A percentile compares a stretch with the other conserved stretches of the same genome.
Conservation (phyloP, 2,329 filamentous ascomycete species). For the Fusarium sp. region DNA sequence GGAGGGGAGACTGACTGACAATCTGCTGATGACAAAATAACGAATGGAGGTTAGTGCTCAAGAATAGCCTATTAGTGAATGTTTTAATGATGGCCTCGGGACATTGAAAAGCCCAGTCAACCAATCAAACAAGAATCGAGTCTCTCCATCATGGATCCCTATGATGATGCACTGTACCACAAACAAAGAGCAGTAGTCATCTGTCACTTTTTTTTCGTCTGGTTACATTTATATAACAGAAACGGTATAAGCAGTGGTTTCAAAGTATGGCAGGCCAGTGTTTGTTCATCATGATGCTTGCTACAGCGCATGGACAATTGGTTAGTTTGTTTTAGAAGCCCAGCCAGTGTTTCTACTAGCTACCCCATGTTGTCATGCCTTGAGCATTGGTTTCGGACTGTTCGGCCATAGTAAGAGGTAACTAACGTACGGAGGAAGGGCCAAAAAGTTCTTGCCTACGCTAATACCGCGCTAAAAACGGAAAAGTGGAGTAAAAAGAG, state of each 20-base stretch:
- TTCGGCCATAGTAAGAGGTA: conserved; percentile 13
- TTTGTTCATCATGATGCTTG: conserved; percentile 3
- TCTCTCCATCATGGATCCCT: conserved; percentile 20
- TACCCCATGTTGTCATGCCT: conserved; percentile 26
- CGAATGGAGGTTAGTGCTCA: neutral
- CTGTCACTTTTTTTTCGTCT: neutral
- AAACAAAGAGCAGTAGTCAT: neutral
- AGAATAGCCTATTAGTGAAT: neutral
- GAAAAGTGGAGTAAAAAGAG: too few relatives aligned
- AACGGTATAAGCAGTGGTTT: conserved; percentile 4
- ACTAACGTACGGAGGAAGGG: too few relatives aligned
- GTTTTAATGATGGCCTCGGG: neutral
- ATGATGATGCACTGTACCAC: conserved; percentile 27
- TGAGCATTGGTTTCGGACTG: conserved; percentile 8
- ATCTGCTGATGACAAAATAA: neutral
- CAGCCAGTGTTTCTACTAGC: conserved; percentile 26
- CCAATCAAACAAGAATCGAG: conserved; percentile 1
- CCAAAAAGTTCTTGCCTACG: too few relatives aligned
- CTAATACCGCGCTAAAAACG: too few relatives aligned
- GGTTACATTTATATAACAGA: conserved; percentile 3
- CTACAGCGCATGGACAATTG: conserved; percentile 11
- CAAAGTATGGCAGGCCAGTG: conserved; percentile 14
- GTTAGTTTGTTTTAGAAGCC: conserved; percentile 18
- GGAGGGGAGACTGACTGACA: neutral
- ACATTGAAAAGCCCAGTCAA: neutral